Evolutionary conservation across 306 rosid species (phyloP).

Genomic region (Sechiopsis laciniata): DNA sequence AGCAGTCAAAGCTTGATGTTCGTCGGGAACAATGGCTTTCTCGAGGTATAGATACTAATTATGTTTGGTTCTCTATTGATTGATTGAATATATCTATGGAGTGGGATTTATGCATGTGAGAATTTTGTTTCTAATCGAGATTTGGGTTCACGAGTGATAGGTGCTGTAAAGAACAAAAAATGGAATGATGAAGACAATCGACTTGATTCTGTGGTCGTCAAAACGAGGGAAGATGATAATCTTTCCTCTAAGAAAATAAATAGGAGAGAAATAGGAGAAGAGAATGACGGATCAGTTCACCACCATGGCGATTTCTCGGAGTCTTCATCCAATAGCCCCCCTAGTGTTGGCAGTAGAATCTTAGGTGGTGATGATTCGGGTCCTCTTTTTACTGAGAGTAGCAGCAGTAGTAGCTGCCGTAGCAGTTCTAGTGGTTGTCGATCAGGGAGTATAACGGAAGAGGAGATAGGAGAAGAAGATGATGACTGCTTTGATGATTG

Average conservation of each 20-base stretch:
- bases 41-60: constrained; percentile 48
- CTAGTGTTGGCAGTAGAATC: constrained; percentile 45
- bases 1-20: constrained; percentile 89
- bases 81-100: background rate
- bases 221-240: constrained; percentile 31
- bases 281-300: constrained; percentile 40
- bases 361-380: constrained; percentile 64
- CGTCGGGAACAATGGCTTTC: constrained; percentile 99
- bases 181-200: constrained; percentile 47
- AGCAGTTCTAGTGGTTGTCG: constrained; percentile 49
- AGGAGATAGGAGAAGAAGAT: constrained; percentile 45
- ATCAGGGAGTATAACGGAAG: constrained; percentile 77
- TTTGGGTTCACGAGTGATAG: constrained; percentile 42
- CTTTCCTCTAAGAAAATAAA: constrained; percentile 45
- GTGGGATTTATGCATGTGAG: constrained; percentile 8
- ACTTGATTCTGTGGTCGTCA: constrained; percentile 22
- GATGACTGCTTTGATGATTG: constrained; percentile 95
- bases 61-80: background rate
- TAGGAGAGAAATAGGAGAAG: constrained; percentile 41
- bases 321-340: constrained; percentile 52
- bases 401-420: constrained; percentile 55
- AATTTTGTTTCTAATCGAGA: constrained; percentile 12
- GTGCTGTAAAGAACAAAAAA: constrained; percentile 52
- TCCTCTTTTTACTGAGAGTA: constrained; percentile 62
- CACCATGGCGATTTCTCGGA: constrained; percentile 56